Conservation (phyloP, 1,284 basidiomycete species). For the Naganishia liquefaciens region DNA sequence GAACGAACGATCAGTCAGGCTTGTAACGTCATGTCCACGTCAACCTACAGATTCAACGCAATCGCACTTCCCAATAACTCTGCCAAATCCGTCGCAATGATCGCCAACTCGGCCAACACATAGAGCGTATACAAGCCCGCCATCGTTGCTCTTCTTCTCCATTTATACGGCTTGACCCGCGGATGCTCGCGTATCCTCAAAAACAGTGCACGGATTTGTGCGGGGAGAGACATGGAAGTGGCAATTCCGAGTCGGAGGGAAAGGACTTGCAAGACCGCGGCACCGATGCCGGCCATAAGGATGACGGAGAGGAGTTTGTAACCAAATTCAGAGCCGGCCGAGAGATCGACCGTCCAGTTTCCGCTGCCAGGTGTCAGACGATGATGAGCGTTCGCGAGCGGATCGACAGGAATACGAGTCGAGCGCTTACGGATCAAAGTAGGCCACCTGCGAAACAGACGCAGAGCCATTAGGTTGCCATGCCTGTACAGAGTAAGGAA, state of each 20-base stretch:
- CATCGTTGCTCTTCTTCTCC: constrained; percentile 39
- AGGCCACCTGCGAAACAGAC: constrained; percentile 42
- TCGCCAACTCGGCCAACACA: constrained; percentile 70
- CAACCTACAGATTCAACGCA: constrained; percentile 65
- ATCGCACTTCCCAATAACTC: constrained; percentile 77
- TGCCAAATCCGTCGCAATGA: constrained; percentile 65
- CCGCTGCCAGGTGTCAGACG: constrained; percentile 21
- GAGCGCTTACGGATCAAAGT: constrained; percentile 47
- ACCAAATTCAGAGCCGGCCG: constrained; percentile 73
- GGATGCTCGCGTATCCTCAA: constrained; percentile 60
- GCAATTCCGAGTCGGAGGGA: constrained; percentile 59
- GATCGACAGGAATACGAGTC: constrained; percentile 42
- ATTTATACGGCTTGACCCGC: constrained; percentile 39
- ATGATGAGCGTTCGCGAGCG: constrained; percentile 36
- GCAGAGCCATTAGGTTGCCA: neutral
- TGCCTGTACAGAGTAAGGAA: neutral
- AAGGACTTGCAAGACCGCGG: constrained; percentile 57
- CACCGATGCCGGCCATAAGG: constrained; percentile 78
- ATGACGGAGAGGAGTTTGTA: constrained; percentile 86
- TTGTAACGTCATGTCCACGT: neutral
- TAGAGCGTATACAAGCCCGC: constrained; percentile 57
- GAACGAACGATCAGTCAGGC: neutral
- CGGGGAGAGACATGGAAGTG: constrained; percentile 51
- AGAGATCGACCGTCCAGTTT: constrained; percentile 69
- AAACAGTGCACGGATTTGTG: constrained; percentile 69